A percentile compares a stretch with the other conserved stretches of the same genome.
phyloP scores from a whole-genome alignment of 2,329 filamentous ascomycete species.

The Paraphoma sp. region DNA sequence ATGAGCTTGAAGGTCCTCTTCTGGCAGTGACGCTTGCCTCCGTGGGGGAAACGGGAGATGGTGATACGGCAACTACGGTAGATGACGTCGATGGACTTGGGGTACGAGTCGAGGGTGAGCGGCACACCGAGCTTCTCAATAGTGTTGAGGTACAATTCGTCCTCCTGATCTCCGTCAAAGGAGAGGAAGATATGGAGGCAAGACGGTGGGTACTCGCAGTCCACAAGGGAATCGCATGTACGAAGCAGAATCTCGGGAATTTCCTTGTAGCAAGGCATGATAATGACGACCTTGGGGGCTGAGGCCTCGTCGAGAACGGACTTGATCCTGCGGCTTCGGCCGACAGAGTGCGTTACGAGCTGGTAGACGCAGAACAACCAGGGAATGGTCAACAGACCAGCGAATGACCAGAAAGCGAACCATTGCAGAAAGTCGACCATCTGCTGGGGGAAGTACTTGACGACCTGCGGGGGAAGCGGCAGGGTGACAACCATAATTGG shows the following conservation, averaged over 20 bases:
- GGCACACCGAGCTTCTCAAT: constrained; percentile 85
- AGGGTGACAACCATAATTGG: constrained; percentile 95
- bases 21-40: constrained; percentile 92
- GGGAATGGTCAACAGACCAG: constrained; percentile 81
- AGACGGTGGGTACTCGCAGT: constrained; percentile 89
- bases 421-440: constrained; percentile 82
- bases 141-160: constrained; percentile 87
- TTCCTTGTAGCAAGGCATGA: constrained; percentile 98
- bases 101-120: constrained; percentile 76
- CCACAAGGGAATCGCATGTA: constrained; percentile 88
- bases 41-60: constrained; percentile 89
- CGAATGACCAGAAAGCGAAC: constrained; percentile 96
- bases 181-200: constrained; percentile 96
- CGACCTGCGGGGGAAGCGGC: constrained; percentile 76
- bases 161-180: constrained; percentile 88
- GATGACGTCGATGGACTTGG: constrained; percentile 86
- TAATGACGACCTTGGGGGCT: constrained; percentile 91
- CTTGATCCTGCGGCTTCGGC: constrained; percentile 81
- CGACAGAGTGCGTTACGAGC: constrained; percentile 84
- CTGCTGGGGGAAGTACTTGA: constrained; percentile 71
- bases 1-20: constrained; percentile 93
- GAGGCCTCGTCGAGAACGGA: constrained; percentile 82
- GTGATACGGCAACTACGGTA: constrained; percentile 87
- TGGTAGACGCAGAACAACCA: constrained; percentile 95
- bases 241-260: constrained; percentile 82